Conservation (phyloP, 176 grass and related monocot genomes). For the Triticum turgidum region DNA sequence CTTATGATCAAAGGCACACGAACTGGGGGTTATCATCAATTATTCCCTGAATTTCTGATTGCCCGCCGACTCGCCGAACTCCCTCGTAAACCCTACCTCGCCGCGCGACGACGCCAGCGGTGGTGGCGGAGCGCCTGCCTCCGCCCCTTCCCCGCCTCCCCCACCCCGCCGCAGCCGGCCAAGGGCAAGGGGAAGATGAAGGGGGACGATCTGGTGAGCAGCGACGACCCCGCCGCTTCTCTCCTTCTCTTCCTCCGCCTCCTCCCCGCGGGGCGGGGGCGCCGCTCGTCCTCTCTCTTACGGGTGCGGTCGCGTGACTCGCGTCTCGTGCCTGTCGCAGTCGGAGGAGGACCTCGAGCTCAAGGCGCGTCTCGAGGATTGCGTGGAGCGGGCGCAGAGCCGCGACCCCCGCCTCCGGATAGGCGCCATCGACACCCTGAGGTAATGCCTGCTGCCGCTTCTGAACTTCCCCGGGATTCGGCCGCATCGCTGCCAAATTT, state of each 20-base stretch:
- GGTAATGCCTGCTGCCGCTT: conserved; percentile 37
- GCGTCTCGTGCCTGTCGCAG: conserved; percentile 28
- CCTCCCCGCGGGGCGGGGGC: too few species aligned
- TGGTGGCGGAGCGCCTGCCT: neutral
- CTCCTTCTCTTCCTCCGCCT: neutral
- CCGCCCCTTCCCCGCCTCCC: neutral
- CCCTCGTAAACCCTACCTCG: too few species aligned
- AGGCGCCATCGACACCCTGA: conserved; percentile 85
- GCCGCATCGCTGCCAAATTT: neutral
- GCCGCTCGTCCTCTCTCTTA: neutral
- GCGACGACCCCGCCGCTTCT: neutral
- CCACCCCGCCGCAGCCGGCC: neutral
- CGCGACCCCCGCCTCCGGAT: conserved; percentile 62
- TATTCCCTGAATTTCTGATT: too few species aligned
- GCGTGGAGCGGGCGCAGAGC: neutral
- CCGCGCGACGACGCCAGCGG: neutral
- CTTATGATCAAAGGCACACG: too few species aligned
- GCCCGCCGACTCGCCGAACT: too few species aligned
- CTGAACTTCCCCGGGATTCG: neutral
- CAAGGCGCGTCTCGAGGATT: conserved; percentile 80
- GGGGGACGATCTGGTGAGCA: conserved; percentile 53
- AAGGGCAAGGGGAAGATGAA: conserved; percentile 47
- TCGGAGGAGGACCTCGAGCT: conserved; percentile 89
- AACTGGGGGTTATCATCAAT: too few species aligned
- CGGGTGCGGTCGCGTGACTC: neutral